Conservation (phyloP, 225 moss, liverwort and hornwort genomes). For the Marchantia paleacea region DNA sequence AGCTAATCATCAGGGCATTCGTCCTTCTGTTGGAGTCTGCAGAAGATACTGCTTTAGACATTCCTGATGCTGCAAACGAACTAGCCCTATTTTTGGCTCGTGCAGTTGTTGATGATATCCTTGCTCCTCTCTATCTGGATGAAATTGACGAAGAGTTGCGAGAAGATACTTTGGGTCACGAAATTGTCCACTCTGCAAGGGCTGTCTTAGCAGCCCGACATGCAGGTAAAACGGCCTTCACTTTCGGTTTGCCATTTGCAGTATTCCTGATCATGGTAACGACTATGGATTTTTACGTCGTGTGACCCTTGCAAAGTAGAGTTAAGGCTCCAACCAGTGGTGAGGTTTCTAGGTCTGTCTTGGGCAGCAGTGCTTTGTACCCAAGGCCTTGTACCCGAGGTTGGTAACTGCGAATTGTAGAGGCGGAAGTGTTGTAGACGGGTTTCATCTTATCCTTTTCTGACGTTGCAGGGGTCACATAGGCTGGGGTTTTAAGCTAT, state of each 20-base stretch:
- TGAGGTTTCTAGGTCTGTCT: too few relatives aligned
- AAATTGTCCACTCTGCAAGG: constrained; percentile 79
- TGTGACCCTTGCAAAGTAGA: too few relatives aligned
- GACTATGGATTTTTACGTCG: too few relatives aligned
- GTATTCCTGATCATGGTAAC: neutral
- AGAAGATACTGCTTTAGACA: constrained; percentile 91
- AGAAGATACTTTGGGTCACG: constrained; percentile 72
- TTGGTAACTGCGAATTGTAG: too few relatives aligned
- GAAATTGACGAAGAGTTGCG: constrained; percentile 86
- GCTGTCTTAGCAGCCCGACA: constrained; percentile 86
- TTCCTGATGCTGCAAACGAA: constrained; percentile 91
- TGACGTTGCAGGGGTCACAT: neutral
- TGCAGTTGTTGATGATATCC: constrained; percentile 93
- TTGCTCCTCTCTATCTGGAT: constrained; percentile 82
- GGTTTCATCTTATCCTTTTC: too few relatives aligned
- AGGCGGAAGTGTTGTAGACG: too few relatives aligned
- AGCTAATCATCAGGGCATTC: constrained; percentile 73
- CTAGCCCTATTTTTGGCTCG: constrained; percentile 85
- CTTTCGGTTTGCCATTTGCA: neutral
- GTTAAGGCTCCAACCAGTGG: too few relatives aligned
- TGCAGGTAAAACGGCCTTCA: constrained; percentile 33
- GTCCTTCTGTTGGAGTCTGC: constrained; percentile 85
- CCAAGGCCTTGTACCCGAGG: too few relatives aligned
- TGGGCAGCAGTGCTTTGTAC: too few relatives aligned
- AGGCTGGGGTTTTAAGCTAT: neutral